Conservation (phyloP, 306 rosid species). For the Dryas alaskensis region DNA sequence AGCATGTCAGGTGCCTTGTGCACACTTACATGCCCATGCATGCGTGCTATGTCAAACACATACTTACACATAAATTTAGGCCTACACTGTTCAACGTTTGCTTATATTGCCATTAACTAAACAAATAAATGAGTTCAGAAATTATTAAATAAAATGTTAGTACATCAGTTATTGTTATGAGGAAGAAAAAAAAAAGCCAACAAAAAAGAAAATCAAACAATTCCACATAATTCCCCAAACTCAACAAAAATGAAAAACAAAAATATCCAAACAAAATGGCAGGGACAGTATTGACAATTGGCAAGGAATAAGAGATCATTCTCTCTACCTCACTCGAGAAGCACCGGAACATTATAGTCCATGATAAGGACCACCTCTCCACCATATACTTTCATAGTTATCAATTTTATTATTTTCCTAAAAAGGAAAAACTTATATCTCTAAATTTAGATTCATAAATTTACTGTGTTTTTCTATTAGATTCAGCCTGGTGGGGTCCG, state of each 20-base stretch:
- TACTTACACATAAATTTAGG: too few relatives aligned
- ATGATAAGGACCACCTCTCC: slow-evolving; percentile 24
- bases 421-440: background rate
- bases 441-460: background rate
- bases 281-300: slow-evolving; percentile 15
- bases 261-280: background rate
- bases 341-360: slow-evolving; percentile 2
- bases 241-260: background rate
- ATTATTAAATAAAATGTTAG: too few relatives aligned
- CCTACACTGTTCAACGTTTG: too few relatives aligned
- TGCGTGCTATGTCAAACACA: too few relatives aligned
- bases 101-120: too few relatives aligned
- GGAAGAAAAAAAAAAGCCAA: too few relatives aligned
- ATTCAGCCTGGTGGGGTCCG: slow-evolving; percentile 28
- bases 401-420: background rate
- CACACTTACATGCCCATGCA: too few relatives aligned
- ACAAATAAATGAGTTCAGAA: too few relatives aligned
- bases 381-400: background rate
- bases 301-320: background rate
- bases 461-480: slow-evolving; percentile 34
- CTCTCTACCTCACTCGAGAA: background rate
- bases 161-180: too few relatives aligned
- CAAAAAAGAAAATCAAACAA: too few relatives aligned
- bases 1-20: too few relatives aligned
- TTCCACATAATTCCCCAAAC: background rate